A percentile compares a stretch with the other conserved stretches of the same genome.
Conservation (phyloP, 352 stramenopile genomes). For the Phytopythium delawarense region DNA sequence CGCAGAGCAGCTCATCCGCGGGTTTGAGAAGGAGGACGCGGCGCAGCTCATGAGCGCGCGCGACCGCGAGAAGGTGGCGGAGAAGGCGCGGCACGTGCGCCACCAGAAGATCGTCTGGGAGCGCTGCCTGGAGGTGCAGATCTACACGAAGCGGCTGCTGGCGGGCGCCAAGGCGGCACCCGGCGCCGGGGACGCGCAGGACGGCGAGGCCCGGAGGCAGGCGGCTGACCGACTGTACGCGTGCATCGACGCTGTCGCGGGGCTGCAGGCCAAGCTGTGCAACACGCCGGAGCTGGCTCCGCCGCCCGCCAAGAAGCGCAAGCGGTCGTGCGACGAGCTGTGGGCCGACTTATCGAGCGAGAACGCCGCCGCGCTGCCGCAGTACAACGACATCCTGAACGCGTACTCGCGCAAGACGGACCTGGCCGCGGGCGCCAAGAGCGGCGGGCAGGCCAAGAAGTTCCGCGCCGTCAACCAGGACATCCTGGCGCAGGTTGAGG, state of each 20-base stretch:
- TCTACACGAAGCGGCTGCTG: conserved; percentile 78
- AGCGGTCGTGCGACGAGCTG: conserved; percentile 46
- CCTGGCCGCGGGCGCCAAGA: conserved; percentile 41
- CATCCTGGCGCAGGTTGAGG: conserved; percentile 80
- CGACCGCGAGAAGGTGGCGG: conserved; percentile 69
- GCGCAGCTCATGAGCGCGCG: conserved; percentile 66
- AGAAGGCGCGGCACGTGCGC: conserved; percentile 76
- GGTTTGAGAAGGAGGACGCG: conserved; percentile 77
- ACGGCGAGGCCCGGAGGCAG: conserved; percentile 28
- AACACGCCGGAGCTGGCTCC: conserved; percentile 50
- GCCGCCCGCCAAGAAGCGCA: conserved; percentile 55
- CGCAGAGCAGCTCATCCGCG: conserved; percentile 71
- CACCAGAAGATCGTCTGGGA: conserved; percentile 86
- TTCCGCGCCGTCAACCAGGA: conserved; percentile 89
- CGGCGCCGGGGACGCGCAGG: conserved; percentile 15
- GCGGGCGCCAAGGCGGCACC: conserved; percentile 33
- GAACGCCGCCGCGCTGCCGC: conserved; percentile 48
- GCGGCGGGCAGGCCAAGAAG: conserved; percentile 64
- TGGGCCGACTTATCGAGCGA: conserved; percentile 44
- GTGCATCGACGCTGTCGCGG: conserved; percentile 58
- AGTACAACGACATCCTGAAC: conserved; percentile 85
- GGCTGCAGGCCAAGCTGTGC: conserved; percentile 63
- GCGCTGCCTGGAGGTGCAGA: conserved; percentile 79
- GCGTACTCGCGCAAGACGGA: conserved; percentile 74
- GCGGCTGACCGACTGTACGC: conserved; percentile 47